Evolutionary conservation across 176 grass and related monocot genomes (phyloP), one percentile per base, ranked within the genome.

Genomic region (Hordeum vulgare): DNA sequence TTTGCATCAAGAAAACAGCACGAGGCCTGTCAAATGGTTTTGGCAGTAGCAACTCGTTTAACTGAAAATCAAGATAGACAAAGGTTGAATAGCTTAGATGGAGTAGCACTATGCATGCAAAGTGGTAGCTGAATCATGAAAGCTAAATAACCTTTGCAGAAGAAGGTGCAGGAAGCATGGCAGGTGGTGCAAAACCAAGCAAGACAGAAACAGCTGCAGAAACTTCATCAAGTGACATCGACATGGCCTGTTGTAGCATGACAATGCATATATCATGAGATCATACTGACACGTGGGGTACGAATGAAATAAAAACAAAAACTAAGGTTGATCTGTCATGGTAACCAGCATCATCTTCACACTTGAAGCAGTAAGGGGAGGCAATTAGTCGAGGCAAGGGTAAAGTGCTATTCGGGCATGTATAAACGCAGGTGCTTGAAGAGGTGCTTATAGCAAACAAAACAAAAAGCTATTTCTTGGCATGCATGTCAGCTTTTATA

Each of bases 181-280:
- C 58, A 44, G 90, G 37, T 65, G 93, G 91, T 83, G 96, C 84
- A 57, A 96, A 95, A 76, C 96, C 96, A 93, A 96, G 96, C 81
- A 98, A 87, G 23, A 98, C 85, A 9, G 96, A 95, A 83, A 89
- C 81, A 15, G 83, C 81, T 23, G 93, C 96, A 41, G 91, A 81
- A 77, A 98, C 87, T 89, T 98, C 91, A 74, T 89, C 57, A 37
- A 85, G 73, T 66, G 90, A 90, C 85, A 95, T 96, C 17, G 66
- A 92, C 74, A 66, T 45, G 54, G 37, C 81, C 93, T 94, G 84
- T 51, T 57, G 69, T 68, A 83, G 72, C 42, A 65, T 11, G 5
- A 12, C 31, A 24, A 78, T 24, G 71, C 34, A 6, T 60, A 4
- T 40, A 59, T 57, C 10, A 20, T 44, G 36, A 34, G 37, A 60